Conservation (phyloP, 371 early-diverging fungal species). For the Mucor irregularis region DNA sequence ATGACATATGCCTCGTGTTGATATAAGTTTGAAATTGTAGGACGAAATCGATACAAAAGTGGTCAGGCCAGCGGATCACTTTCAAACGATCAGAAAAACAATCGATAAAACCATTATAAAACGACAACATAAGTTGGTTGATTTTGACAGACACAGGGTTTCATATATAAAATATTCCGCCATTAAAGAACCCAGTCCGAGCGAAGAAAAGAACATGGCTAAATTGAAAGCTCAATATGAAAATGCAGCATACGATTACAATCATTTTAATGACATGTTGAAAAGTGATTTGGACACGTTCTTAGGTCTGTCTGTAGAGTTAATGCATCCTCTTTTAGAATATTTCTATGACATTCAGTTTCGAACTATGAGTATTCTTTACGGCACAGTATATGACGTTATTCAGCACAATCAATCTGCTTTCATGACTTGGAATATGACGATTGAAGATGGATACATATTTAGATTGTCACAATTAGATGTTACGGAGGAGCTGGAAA, state of each 20-base stretch:
- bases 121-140: conserved; percentile 75
- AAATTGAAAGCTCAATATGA: conserved; percentile 67
- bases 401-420: conserved; percentile 32
- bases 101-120: conserved; percentile 74
- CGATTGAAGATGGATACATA: conserved; percentile 33
- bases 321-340: conserved; percentile 76
- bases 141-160: conserved; percentile 75
- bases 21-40: not conserved
- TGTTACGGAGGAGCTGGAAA: conserved; percentile 34
- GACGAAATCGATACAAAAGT: conserved; percentile 65
- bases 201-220: conserved; percentile 68
- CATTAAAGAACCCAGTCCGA: conserved; percentile 57
- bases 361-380: conserved; percentile 52
- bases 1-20: too few relatives aligned
- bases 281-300: conserved; percentile 70
- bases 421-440: conserved; percentile 33
- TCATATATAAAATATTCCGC: conserved; percentile 61
- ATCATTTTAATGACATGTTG: conserved; percentile 66
- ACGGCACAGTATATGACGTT: conserved; percentile 54
- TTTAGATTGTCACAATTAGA: conserved; percentile 24
- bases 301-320: conserved; percentile 51
- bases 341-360: conserved; percentile 69
- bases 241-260: conserved; percentile 73
- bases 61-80: conserved; percentile 61
- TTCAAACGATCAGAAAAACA: conserved; percentile 54